These are phyloP conservation scores for Usnea hakonensis DNA, from an alignment of 495 filamentous ascomycete genomes.

Conservation along the genomic window DNA sequence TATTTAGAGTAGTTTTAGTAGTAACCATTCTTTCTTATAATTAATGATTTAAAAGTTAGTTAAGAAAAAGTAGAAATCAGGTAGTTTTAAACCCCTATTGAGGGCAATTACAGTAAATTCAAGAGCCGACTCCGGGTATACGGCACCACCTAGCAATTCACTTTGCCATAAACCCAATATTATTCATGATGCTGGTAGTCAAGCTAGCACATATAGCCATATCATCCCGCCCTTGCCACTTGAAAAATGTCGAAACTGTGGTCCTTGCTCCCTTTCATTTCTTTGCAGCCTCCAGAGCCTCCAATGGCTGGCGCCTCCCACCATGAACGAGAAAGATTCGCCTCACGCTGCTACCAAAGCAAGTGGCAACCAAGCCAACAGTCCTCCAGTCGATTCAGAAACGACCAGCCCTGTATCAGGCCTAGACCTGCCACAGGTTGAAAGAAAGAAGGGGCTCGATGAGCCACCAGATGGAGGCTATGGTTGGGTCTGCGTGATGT, in stretches of 20 bases:
- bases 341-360: background rate
- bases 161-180: no score
- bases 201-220: background rate
- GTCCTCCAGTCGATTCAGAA: background rate
- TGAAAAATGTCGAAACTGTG: background rate
- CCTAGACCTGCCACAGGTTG: background rate
- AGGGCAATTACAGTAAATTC: no score
- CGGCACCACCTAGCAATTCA: no score
- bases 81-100: no score
- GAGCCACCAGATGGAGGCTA: conserved; percentile 51
- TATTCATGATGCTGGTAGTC: no score
- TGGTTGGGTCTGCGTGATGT: conserved; percentile 51
- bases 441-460: conserved; percentile 19
- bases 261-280: background rate
- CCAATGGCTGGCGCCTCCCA: background rate
- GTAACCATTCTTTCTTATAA: no score
- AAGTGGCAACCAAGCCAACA: background rate
- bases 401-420: background rate
- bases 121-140: no score
- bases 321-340: conserved; percentile 5
- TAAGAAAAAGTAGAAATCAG: background rate
- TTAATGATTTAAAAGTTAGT: no score
- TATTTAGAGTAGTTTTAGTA: no score
- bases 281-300: background rate
- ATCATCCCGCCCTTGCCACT: background rate